Conservation (phyloP, 164 flowering plant species). For the Amborella trichopoda region DNA sequence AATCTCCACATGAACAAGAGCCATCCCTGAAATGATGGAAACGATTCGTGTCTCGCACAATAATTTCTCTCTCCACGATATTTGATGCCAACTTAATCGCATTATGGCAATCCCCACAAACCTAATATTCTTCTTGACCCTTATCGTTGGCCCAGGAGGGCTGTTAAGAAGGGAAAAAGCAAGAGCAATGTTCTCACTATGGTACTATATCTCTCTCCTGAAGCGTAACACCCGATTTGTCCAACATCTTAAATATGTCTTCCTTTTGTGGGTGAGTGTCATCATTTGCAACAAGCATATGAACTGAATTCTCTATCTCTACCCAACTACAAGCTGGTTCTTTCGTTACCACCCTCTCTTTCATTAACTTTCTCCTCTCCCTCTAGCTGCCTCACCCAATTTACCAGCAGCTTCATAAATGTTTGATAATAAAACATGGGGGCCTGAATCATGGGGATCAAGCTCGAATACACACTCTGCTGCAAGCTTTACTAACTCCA, state of each 20-base stretch:
- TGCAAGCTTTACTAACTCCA: slow-evolving; percentile 48
- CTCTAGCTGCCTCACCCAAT: slow-evolving; percentile 41
- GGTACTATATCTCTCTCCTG: slow-evolving; percentile 41
- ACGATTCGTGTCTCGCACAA: slow-evolving; percentile 51
- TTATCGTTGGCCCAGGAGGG: slow-evolving; percentile 30
- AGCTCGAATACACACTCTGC: slow-evolving; percentile 54
- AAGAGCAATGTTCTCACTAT: slow-evolving; percentile 59
- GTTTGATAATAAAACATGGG: slow-evolving; percentile 43
- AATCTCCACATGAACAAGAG: slow-evolving; percentile 55
- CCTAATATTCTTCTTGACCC: slow-evolving; percentile 49
- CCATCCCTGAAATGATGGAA: slow-evolving; percentile 53
- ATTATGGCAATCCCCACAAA: slow-evolving; percentile 60
- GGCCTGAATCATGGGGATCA: slow-evolving; percentile 53
- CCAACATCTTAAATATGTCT: slow-evolving; percentile 37
- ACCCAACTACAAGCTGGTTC: slow-evolving; percentile 78
- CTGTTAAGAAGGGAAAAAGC: slow-evolving; percentile 57
- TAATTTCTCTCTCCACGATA: slow-evolving; percentile 41
- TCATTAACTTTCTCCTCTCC: slow-evolving; percentile 50
- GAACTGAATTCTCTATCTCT: slow-evolving; percentile 47
- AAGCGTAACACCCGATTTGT: slow-evolving; percentile 23
- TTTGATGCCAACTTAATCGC: slow-evolving; percentile 50
- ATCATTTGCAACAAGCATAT: slow-evolving; percentile 47
- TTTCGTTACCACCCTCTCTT: slow-evolving; percentile 41
- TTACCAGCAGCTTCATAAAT: slow-evolving; percentile 57
- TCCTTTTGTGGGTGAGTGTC: slow-evolving; percentile 37